Percentiles rank a stretch among this genome's conserved stretches.
These are phyloP conservation scores for Metarhizium humberi DNA, from an alignment of 2,329 filamentous ascomycete genomes.

Conservation along the genomic window DNA sequence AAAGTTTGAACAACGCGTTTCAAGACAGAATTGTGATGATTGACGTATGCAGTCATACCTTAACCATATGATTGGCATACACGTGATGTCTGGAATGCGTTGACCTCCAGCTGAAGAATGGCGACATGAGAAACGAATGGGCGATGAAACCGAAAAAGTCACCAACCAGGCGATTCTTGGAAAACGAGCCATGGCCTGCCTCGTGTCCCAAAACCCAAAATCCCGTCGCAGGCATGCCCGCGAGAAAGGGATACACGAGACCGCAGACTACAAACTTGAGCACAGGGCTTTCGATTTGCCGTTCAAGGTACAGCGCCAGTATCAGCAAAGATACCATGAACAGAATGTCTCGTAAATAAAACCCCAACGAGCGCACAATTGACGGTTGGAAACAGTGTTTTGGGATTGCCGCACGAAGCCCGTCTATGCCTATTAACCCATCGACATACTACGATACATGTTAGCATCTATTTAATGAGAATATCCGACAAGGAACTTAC, in stretches of 20 bases:
- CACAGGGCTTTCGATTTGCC: neutral
- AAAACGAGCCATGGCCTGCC: constrained; percentile 61
- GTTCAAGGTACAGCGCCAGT: constrained; percentile 12
- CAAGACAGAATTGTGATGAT: too few relatives aligned
- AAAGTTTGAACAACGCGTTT: too few relatives aligned
- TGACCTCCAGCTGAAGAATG: constrained; percentile 67
- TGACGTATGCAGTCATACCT: constrained; percentile 13
- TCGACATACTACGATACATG: too few relatives aligned
- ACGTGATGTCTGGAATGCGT: constrained; percentile 62
- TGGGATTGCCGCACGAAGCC: constrained; percentile 36
- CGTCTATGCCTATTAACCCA: neutral
- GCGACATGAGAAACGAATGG: constrained; percentile 58
- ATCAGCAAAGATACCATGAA: constrained; percentile 28
- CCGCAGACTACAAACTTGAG: neutral
- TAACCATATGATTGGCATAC: constrained; percentile 57
- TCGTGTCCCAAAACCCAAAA: constrained; percentile 66
- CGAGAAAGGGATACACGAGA: constrained; percentile 48
- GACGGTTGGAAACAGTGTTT: constrained; percentile 47
- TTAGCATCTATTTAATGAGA: too few relatives aligned
- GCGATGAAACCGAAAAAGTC: constrained; percentile 52
- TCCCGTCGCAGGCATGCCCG: constrained; percentile 58
- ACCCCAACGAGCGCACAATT: constrained; percentile 16
- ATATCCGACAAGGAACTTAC: too few relatives aligned
- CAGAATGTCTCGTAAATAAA: constrained; percentile 44
- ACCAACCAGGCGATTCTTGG: constrained; percentile 45